Base-by-base conservation (phyloP, 1,284 basidiomycete species). In the Ceratobasidium sp. region DNA sequence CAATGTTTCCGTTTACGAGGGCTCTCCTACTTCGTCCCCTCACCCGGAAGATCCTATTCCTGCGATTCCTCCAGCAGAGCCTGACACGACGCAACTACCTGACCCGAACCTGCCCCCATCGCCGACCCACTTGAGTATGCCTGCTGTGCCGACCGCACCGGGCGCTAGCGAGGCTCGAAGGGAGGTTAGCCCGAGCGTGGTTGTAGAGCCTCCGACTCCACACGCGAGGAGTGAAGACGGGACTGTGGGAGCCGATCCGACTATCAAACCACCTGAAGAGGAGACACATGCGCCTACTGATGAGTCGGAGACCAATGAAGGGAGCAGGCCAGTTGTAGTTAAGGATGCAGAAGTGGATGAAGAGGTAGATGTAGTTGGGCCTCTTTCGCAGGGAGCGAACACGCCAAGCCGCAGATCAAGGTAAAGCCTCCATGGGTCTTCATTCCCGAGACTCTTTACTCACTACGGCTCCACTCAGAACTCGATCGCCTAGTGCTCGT, bases 161-260 rank as follows among this genome's bases (percentile, higher is more conserved):
- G 41, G 46, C 14, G 18, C 44, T 16, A 16, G n/a, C 7, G 70
- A 62, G 18, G 46, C 23, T 30, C 70, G 35, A 30, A 33, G 41
- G 18, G 57, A 73, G n/a, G 20, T 59, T 23, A 73, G 70, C 27
- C 54, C 70, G 44, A 73, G 70, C 41, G 70, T 73, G 27, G 30
- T 73, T 20, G 70, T 73, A 23, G 70, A 73, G 57, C 70, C 70
- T 35, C 70, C 70, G 8, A 73, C 70, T 2, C 70, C 70, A 7
- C 57, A 73, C 41, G 27, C 70, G 27, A 44, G 52, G 33, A 62
- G 57, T 48, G 76, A 69, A 18, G 67, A 77, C 50, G 76, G 55
- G n/a, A 35, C 35, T 52, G 23, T 20, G 12, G 54, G 70, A 10
- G 65, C 23, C 23, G 44, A 33, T 16, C 27, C 76, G 18, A 77